Conservation (phyloP, 345 rosid species). For the Triadica sebifera region DNA sequence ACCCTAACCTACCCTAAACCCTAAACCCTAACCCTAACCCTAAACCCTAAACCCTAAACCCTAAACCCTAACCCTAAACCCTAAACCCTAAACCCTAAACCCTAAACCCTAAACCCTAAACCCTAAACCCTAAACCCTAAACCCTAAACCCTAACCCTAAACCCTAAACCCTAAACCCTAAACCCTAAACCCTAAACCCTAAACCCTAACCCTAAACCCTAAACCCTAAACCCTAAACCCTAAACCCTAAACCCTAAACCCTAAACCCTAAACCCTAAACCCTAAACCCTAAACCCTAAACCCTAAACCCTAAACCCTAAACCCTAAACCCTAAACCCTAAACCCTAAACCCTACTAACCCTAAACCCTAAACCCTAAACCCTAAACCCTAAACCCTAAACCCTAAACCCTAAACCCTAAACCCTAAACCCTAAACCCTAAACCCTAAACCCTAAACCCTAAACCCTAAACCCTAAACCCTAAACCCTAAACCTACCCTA, state of each 20-base stretch:
- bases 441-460: slow-evolving; percentile 21
- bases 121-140: not conserved
- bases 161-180: not conserved
- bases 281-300: not conserved
- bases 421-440: slow-evolving; percentile 22
- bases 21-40: slow-evolving; percentile 7
- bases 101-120: slow-evolving; percentile 6
- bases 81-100: slow-evolving; percentile 9
- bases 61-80: slow-evolving; percentile 7
- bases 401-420: slow-evolving; percentile 13
- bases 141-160: not conserved
- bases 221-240: not conserved
- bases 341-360: slow-evolving; percentile 23
- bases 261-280: slow-evolving; percentile 14
- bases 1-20: slow-evolving; percentile 9
- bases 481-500: slow-evolving; percentile 26
- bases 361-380: slow-evolving; percentile 8
- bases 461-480: slow-evolving; percentile 29
- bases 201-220: slow-evolving; percentile 4
- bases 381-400: slow-evolving; percentile 15
- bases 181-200: not conserved
- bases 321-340: slow-evolving; percentile 21
- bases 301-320: slow-evolving; percentile 19
- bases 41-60: slow-evolving; percentile 3
- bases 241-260: not conserved